These are phyloP conservation scores for Yamadazyma jaroonii DNA, from an alignment of 1,139 yeast species.

Conservation along the genomic window DNA sequence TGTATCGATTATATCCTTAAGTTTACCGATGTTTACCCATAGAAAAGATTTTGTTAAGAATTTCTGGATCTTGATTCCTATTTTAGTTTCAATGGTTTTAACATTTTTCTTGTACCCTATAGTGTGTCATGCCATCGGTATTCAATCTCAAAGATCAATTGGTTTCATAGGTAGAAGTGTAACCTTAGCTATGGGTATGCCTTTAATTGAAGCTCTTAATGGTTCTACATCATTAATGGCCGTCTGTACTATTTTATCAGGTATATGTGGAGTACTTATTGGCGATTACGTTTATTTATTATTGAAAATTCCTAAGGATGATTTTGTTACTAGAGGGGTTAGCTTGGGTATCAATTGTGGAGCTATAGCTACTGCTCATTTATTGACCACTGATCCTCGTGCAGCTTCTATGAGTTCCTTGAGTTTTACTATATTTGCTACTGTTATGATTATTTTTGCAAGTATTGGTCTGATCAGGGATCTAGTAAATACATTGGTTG, in stretches of 20 bases:
- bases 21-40: conserved; percentile 77
- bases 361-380: conserved; percentile 78
- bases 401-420: conserved; percentile 79
- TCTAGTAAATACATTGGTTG: conserved; percentile 28
- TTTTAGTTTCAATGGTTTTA: conserved; percentile 52
- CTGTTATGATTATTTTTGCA: conserved; percentile 67
- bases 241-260: conserved; percentile 74
- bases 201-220: conserved; percentile 59
- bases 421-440: conserved; percentile 70
- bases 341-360: conserved; percentile 77
- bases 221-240: conserved; percentile 77
- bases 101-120: conserved; percentile 72
- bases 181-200: conserved; percentile 79
- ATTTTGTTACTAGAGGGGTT: conserved; percentile 73
- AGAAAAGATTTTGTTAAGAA: conserved; percentile 61
- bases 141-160: conserved; percentile 55
- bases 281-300: conserved; percentile 52
- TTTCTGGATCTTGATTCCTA: conserved; percentile 59
- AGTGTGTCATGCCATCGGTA: conserved; percentile 61
- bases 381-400: conserved; percentile 66
- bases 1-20: conserved; percentile 69
- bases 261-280: conserved; percentile 69
- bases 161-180: conserved; percentile 81
- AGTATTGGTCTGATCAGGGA: conserved; percentile 45
- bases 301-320: conserved; percentile 55